These are phyloP conservation scores for Mimosa bimucronata DNA, from an alignment of 306 rosid genomes.

Conservation along the genomic window DNA sequence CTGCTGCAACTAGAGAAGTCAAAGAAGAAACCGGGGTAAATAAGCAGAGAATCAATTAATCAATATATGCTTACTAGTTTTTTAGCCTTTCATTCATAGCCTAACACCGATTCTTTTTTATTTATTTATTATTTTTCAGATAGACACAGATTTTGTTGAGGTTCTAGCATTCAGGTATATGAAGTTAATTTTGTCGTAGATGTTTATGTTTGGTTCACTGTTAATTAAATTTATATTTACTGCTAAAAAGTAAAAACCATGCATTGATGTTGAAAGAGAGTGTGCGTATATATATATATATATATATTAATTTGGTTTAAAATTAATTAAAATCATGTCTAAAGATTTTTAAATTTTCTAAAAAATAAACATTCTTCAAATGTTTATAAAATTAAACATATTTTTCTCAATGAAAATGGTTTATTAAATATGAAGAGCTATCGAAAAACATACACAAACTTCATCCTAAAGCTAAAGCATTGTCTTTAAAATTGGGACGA, in stretches of 20 bases:
- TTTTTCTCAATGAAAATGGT: neutral
- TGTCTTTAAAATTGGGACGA: neutral
- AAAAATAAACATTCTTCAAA: neutral
- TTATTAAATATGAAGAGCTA: neutral
- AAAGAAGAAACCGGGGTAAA: slow-evolving; percentile 91
- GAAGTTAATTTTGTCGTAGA: neutral
- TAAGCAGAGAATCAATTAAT: slow-evolving; percentile 33
- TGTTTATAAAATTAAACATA: neutral
- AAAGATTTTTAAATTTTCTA: neutral
- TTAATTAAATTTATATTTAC: neutral
- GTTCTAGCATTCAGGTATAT: slow-evolving; percentile 77
- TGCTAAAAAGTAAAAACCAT: no score
- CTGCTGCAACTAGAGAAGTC: slow-evolving; percentile 84
- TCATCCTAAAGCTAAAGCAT: neutral
- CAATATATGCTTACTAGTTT: neutral
- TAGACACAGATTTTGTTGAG: slow-evolving; percentile 77
- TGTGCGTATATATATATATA: no score
- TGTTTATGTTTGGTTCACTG: neutral
- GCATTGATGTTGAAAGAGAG: neutral
- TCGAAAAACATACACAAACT: neutral
- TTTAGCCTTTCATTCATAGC: neutral
- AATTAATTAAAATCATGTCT: neutral
- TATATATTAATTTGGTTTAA: neutral
- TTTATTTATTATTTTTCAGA: slow-evolving; percentile 50
- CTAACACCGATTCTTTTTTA: slow-evolving; percentile 16